Base-by-base conservation (phyloP, 2,329 filamentous ascomycete genomes). In the Beauveria sp. region DNA sequence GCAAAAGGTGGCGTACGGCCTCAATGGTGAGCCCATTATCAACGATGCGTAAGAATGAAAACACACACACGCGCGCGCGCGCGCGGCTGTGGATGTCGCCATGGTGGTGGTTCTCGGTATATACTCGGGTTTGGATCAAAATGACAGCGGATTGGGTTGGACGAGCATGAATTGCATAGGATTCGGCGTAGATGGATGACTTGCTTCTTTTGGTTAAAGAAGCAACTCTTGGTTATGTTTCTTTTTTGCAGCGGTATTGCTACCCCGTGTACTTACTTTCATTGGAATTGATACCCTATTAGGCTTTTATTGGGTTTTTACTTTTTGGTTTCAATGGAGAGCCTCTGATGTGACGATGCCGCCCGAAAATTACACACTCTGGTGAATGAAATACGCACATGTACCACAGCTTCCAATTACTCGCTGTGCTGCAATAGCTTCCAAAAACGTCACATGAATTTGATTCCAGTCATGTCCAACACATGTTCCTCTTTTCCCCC, bases 1-100 rank as follows among this genome's bases (percentile, higher is more conserved):
- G 64, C 71, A 74, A 63, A 63, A 66, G 8, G 64, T 76, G 10
- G 64, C 70, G 24, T 75, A 75, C 55, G 74, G 74, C 2, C 63
- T 75, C 12, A 75, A 74, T 46, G 74, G 74, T 5, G 71, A 75
- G 62, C 73, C 74, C 6, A 72, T 75, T 53, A 24, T 62, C 18
- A 62, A 67, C 22, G 68, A 69, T 38, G 67, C 63, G 22, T 68
- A 60, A 66, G 22, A 8, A 40, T 0, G 24, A 1, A 16, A 7
- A 38, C 3, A 8, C 7, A 20, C 28, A 12, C 30, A 12, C 30
- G 12, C 10, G 7, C 12, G 5, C 5, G 1, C 34, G 6, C 34
- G 16, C 12, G 34, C 34, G 34, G 34, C 34, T 38, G 5, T 16
- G 34, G 34, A 38, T 38, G 12, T 38, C 14, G 12, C 14, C 34